Conservation (phyloP, 352 stramenopile species). For the Thalassiosira delicatula region DNA sequence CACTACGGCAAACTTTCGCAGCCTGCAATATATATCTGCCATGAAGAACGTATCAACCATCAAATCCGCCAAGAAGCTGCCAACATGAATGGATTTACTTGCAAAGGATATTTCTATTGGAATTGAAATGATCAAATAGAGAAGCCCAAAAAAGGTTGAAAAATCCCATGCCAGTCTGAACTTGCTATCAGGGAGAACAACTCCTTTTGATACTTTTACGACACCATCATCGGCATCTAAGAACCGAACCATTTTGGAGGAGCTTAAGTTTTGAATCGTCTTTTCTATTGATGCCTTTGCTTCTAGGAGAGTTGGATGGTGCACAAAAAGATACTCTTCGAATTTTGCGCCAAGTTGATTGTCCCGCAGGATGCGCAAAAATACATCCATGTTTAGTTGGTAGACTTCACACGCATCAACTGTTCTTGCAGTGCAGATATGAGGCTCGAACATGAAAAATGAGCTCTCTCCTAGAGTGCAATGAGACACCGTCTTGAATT, state of each 20-base stretch:
- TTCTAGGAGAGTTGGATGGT: conserved; percentile 48
- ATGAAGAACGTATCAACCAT: too few relatives aligned
- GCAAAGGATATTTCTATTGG: too few relatives aligned
- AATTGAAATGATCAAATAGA: too few relatives aligned
- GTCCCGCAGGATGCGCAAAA: conserved; percentile 55
- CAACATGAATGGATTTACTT: too few relatives aligned
- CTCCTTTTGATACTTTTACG: conserved; percentile 54
- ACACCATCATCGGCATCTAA: conserved; percentile 49
- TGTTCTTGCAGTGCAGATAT: too few relatives aligned
- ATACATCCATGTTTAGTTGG: too few relatives aligned
- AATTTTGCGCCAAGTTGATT: conserved; percentile 49
- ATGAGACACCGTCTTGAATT: conserved; percentile 67
- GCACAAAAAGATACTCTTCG: conserved; percentile 43
- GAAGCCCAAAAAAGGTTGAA: conserved; percentile 26
- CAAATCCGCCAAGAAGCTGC: too few relatives aligned
- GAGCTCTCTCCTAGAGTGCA: conserved; percentile 63
- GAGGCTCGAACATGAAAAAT: too few relatives aligned
- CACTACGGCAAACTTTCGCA: too few relatives aligned
- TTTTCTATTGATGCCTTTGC: conserved; percentile 62
- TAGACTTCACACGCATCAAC: too few relatives aligned
- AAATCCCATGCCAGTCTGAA: conserved; percentile 57
- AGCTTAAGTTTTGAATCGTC: conserved; percentile 67
- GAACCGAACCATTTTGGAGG: conserved; percentile 68
- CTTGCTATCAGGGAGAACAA: conserved; percentile 62
- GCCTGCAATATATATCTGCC: too few relatives aligned